These are phyloP conservation scores for Gossypium turneri DNA, from an alignment of 345 rosid species.

Conservation along the genomic window DNA sequence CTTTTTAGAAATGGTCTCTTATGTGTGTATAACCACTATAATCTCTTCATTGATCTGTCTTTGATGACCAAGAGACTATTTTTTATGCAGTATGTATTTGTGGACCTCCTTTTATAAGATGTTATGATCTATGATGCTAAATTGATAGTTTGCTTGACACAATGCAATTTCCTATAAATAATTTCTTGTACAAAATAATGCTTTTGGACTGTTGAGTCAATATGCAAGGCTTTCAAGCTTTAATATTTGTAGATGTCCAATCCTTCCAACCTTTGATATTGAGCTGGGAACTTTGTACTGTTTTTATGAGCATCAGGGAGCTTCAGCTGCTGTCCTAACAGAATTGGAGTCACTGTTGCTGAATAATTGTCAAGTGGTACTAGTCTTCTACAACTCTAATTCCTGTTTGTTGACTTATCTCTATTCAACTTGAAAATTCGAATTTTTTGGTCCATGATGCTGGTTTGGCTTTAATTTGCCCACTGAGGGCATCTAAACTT, in stretches of 20 bases:
- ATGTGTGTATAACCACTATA: neutral
- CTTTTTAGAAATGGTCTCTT: neutral
- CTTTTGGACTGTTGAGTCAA: neutral
- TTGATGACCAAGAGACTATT: neutral
- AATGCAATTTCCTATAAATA: neutral
- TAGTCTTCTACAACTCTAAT: conserved; percentile 2
- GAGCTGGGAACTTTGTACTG: neutral
- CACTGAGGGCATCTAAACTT: conserved; percentile 11
- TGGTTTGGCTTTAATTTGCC: conserved; percentile 5
- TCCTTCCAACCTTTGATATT: neutral
- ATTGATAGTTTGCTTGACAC: conserved; percentile 1
- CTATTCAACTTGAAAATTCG: neutral
- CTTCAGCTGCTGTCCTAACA: conserved; percentile 51
- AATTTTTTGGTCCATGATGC: conserved; percentile 10
- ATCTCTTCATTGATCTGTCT: neutral
- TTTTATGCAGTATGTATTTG: neutral
- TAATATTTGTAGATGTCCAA: neutral
- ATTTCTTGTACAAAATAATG: neutral
- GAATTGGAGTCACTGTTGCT: conserved; percentile 76
- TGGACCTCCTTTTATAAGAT: neutral
- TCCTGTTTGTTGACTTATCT: conserved; percentile 2
- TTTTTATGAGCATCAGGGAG: conserved; percentile 47
- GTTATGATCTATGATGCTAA: neutral
- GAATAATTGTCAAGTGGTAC: conserved; percentile 69
- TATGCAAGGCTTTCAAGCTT: neutral